Evolutionary conservation across 257 asterid genomes (phyloP).

Genomic region (Nicotiana otophora): DNA sequence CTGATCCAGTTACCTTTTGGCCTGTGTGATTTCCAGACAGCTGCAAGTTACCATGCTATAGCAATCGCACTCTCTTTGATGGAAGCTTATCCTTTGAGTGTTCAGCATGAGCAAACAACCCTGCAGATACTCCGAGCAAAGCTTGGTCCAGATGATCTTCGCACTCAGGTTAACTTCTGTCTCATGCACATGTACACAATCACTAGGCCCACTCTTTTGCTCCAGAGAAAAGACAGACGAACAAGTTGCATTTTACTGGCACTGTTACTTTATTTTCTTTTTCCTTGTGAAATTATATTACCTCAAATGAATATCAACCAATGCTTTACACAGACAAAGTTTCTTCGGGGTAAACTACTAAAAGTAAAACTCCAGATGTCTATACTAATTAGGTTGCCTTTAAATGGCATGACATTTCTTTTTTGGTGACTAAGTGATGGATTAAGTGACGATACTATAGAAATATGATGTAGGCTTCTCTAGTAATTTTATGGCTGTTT

Average conservation of each 20-base stretch:
- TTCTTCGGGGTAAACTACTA: background rate
- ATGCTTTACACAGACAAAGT: background rate
- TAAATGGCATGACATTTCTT: background rate
- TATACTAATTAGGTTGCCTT: background rate
- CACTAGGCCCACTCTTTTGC: background rate
- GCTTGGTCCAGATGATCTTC: slow-evolving; percentile 94
- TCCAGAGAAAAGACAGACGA: background rate
- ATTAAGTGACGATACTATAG: background rate
- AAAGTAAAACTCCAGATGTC: background rate
- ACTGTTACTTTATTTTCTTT: background rate
- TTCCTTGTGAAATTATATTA: background rate
- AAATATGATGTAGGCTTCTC: background rate
- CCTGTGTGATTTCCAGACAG: slow-evolving; percentile 54
- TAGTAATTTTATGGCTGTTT: background rate
- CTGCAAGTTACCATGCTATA: slow-evolving; percentile 99
- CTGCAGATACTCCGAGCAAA: slow-evolving; percentile 91
- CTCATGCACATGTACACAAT: background rate
- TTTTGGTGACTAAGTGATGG: background rate
- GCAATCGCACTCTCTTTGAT: slow-evolving; percentile 98
- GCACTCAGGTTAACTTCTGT: slow-evolving; percentile 71
- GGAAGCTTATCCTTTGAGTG: slow-evolving; percentile 98
- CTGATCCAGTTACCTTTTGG: background rate
- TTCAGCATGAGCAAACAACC: slow-evolving; percentile 98
- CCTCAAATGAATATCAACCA: background rate
- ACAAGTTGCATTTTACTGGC: slow-evolving; percentile 2